These are phyloP conservation scores for Xylariaceae sp. DNA, from an alignment of 2,329 filamentous ascomycete genomes.

Conservation along the genomic window DNA sequence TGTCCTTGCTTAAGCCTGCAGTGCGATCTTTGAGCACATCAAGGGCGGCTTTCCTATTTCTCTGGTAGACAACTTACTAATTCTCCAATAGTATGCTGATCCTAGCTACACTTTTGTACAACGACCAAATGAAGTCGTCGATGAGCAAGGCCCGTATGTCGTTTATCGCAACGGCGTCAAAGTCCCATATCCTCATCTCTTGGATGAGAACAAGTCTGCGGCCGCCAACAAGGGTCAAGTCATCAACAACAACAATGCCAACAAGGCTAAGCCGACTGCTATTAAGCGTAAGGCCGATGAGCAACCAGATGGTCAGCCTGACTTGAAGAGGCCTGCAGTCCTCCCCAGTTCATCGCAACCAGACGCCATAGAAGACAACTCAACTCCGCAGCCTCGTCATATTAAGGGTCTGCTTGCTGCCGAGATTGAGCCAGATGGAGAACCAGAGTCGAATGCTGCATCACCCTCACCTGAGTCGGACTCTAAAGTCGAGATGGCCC, in stretches of 20 bases:
- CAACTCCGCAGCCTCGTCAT: conserved; percentile 36
- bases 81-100: conserved; percentile 22
- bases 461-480: conserved; percentile 26
- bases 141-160: conserved; percentile 25
- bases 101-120: conserved; percentile 25
- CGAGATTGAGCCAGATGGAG: conserved; percentile 30
- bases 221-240: conserved; percentile 27
- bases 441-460: conserved; percentile 31
- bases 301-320: conserved; percentile 46
- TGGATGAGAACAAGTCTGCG: conserved; percentile 34
- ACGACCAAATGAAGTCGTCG: conserved; percentile 19
- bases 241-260: conserved; percentile 29
- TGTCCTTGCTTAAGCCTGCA: too few relatives aligned
- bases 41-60: too few relatives aligned
- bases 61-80: not conserved
- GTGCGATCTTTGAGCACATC: too few relatives aligned
- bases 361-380: conserved; percentile 29
- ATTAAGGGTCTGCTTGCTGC: conserved; percentile 37
- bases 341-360: conserved; percentile 23
- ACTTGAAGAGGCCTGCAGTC: conserved; percentile 44
- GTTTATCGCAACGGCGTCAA: conserved; percentile 28
- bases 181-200: conserved; percentile 29
- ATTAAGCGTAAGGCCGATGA: conserved; percentile 50
- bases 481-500: conserved; percentile 19
- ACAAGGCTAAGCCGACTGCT: conserved; percentile 31